Conservation (phyloP, 768 basidiomycete genomes). For the Filobasidium floriforme region DNA sequence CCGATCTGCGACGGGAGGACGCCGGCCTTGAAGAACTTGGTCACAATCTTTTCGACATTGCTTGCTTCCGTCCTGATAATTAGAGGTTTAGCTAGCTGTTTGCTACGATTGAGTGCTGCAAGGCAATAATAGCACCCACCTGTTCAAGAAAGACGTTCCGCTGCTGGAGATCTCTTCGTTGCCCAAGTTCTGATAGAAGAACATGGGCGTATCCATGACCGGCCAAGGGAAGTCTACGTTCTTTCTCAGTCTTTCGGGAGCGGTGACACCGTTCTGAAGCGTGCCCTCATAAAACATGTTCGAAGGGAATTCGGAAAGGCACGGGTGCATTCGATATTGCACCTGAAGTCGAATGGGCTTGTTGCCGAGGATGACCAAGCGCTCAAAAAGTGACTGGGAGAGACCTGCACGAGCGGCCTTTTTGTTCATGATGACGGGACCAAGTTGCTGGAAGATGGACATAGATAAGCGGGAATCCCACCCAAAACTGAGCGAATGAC, state of each 20-base stretch:
- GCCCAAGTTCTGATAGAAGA: conserved; percentile 98
- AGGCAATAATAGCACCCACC: conserved; percentile 48
- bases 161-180: conserved; percentile 98
- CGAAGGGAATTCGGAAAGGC: conserved; percentile 95
- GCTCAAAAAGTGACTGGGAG: conserved; percentile 95
- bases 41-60: conserved; percentile 99
- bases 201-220: conserved; percentile 93
- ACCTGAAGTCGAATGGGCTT: conserved; percentile 97
- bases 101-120: background rate
- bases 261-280: conserved; percentile 96
- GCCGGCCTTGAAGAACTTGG: conserved; percentile 99
- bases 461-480: conserved; percentile 15
- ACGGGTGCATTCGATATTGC: conserved; percentile 99
- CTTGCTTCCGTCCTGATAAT: conserved; percentile 80
- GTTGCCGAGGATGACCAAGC: conserved; percentile 88
- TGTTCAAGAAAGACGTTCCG: conserved; percentile 95
- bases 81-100: background rate
- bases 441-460: conserved; percentile 61
- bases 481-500: conserved; percentile 18
- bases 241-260: conserved; percentile 91
- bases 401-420: conserved; percentile 98
- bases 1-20: conserved; percentile 93
- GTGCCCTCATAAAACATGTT: conserved; percentile 99
- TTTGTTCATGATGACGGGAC: conserved; percentile 99
- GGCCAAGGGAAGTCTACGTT: conserved; percentile 99